phyloP scores from a whole-genome alignment of 225 moss, liverwort and hornwort genomes.

The Neckera pumila region DNA sequence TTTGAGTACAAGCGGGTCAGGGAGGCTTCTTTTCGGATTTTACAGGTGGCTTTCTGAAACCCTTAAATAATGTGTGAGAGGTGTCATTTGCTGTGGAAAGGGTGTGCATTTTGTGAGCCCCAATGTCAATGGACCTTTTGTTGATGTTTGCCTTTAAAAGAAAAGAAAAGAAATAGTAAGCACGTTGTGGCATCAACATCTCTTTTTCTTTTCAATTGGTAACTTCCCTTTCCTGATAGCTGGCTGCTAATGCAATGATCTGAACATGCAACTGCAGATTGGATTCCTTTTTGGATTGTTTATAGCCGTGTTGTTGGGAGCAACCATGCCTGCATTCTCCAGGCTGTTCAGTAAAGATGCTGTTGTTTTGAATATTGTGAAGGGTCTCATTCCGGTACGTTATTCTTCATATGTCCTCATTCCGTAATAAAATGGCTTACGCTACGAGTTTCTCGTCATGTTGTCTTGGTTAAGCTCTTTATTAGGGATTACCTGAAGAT shows the following conservation, averaged over 20 bases:
- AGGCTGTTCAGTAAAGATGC: slow-evolving; percentile 56
- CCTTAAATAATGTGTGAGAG: neutral
- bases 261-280: slow-evolving; percentile 31
- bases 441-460: neutral
- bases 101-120: neutral
- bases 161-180: too few relatives aligned
- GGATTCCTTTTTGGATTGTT: slow-evolving; percentile 58
- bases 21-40: slow-evolving; percentile 54
- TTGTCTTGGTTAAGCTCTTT: neutral
- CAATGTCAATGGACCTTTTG: neutral
- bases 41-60: slow-evolving; percentile 46
- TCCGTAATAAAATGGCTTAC: neutral
- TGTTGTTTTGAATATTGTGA: slow-evolving; percentile 48
- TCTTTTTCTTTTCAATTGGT: neutral
- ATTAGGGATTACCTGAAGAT: neutral
- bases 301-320: slow-evolving; percentile 45
- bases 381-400: slow-evolving; percentile 62
- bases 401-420: neutral
- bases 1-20: slow-evolving; percentile 58
- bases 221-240: neutral
- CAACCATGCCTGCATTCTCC: slow-evolving; percentile 47
- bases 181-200: neutral
- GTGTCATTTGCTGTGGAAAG: neutral
- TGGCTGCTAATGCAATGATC: neutral
- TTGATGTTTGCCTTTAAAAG: neutral